A percentile compares a stretch with the other conserved stretches of the same genome.
Conservation (phyloP, 2,329 filamentous ascomycete species). For the Talaromyces sp. region DNA sequence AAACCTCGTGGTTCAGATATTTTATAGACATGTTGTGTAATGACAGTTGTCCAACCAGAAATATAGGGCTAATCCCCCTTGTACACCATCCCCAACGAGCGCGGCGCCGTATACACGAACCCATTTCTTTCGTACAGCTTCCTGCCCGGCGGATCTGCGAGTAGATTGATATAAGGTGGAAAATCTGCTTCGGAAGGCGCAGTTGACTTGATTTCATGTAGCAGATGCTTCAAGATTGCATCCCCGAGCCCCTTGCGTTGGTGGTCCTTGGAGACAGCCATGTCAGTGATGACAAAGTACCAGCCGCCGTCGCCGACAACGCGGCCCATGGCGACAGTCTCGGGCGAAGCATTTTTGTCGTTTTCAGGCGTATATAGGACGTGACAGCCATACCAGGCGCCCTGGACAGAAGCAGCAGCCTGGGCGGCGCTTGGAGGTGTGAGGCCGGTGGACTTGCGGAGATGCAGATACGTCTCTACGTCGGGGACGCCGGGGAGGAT, state of each 20-base stretch:
- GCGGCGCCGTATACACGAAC: slow-evolving; percentile 36
- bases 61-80: background rate
- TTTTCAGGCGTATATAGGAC: slow-evolving; percentile 20
- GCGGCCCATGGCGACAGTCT: slow-evolving; percentile 44
- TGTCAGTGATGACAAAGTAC: slow-evolving; percentile 48
- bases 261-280: slow-evolving; percentile 46
- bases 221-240: slow-evolving; percentile 38
- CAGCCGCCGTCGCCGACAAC: slow-evolving; percentile 48
- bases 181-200: slow-evolving; percentile 23
- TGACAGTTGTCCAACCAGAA: background rate
- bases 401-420: slow-evolving; percentile 27
- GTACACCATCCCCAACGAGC: slow-evolving; percentile 35
- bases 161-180: slow-evolving; percentile 40
- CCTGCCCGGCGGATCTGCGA: slow-evolving; percentile 42
- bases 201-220: slow-evolving; percentile 36
- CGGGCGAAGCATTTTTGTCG: background rate
- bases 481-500: slow-evolving; percentile 30
- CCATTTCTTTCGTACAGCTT: slow-evolving; percentile 43
- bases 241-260: slow-evolving; percentile 45
- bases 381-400: slow-evolving; percentile 42
- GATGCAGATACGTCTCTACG: slow-evolving; percentile 30
- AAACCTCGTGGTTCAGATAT: background rate
- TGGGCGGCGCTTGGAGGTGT: slow-evolving; percentile 33
- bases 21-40: background rate
- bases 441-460: slow-evolving; percentile 33